Base-by-base conservation (phyloP, 352 stramenopile species). In the Phytophthora sp. region DNA sequence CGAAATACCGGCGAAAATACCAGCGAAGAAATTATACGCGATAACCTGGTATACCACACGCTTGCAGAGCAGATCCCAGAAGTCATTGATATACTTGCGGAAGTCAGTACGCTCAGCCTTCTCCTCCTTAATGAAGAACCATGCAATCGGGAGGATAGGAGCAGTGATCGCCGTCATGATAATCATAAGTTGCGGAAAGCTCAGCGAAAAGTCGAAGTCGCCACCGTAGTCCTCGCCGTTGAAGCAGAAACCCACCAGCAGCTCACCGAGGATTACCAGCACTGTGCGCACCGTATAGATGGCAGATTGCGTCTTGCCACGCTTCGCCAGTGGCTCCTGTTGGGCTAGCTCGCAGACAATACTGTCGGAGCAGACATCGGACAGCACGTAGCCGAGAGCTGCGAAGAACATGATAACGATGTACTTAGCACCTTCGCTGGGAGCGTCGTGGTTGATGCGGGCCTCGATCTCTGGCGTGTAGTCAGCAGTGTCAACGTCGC, bases 331-430 rank as follows among this genome's bases (percentile, higher is more conserved):
- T 9, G 77, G 77, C 32, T 87, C 77, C 37, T 72, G 74, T 49
- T 86, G 77, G 0, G 77, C 75, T 28, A 82, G 53, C 52, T 84
- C 75, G 20, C 77, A 74, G 27, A 83, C 69, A 23, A 86, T 68
- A 43, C 60, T 76, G 51, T 86, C 80, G 35, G 73, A 63, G 35
- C 78, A 80, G 0, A 87, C 74, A 50, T 88, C 79, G 2, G 81
- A 74, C 49, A 78, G 65, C 17, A 89, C 71, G 58, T 89, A 90
- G 21, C 80, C 80, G 23, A 86, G 32, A 2, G 79, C 76, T 18
- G 84, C 41, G 6, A 82, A 64, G 49, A 77, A 72, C 59, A 87
- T 78, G 41, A 80, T 62, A 15, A 80, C 28, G 5, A 79, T 55
- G 54, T 74, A 82, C 42, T 63, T 69, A 41, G 42, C 63, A 13